phyloP scores from a whole-genome alignment of 768 basidiomycete species.

The Mrakia frigida region DNA sequence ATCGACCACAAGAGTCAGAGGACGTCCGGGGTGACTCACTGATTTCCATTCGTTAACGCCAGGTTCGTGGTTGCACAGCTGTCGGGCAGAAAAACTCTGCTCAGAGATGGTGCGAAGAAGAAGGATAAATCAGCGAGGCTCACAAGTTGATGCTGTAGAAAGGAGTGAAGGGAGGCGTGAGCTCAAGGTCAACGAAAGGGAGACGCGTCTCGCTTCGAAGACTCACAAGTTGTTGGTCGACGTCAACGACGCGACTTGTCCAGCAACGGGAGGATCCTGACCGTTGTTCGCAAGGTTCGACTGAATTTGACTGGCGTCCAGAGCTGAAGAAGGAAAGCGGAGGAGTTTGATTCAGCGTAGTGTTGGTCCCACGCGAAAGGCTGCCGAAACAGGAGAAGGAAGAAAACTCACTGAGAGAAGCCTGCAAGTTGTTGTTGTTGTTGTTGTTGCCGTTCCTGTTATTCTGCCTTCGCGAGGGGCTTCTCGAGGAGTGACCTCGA shows the following conservation, averaged over 20 bases:
- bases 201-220: slow-evolving; percentile 12
- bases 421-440: not conserved
- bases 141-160: not conserved
- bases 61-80: slow-evolving; percentile 19
- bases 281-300: slow-evolving; percentile 53
- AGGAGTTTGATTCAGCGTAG: not conserved
- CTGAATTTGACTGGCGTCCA: slow-evolving; percentile 54
- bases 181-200: not conserved
- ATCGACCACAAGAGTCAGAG: too few species aligned
- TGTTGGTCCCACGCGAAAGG: not conserved
- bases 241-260: slow-evolving; percentile 54
- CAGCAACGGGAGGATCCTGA: slow-evolving; percentile 39
- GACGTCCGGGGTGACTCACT: not conserved
- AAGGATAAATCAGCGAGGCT: slow-evolving; percentile 24
- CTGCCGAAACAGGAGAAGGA: not conserved
- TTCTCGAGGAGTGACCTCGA: not conserved
- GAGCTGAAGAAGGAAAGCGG: slow-evolving; percentile 40
- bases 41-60: not conserved
- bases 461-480: not conserved
- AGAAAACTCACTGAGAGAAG: not conserved
- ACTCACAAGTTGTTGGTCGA: slow-evolving; percentile 57
- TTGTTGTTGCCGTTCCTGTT: too few species aligned
- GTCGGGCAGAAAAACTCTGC: not conserved
- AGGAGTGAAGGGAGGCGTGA: not conserved
- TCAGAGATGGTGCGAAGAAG: not conserved